Evolutionary conservation across 2,329 filamentous ascomycete genomes (phyloP).

Genomic region (Taxawa tesnikishii): DNA sequence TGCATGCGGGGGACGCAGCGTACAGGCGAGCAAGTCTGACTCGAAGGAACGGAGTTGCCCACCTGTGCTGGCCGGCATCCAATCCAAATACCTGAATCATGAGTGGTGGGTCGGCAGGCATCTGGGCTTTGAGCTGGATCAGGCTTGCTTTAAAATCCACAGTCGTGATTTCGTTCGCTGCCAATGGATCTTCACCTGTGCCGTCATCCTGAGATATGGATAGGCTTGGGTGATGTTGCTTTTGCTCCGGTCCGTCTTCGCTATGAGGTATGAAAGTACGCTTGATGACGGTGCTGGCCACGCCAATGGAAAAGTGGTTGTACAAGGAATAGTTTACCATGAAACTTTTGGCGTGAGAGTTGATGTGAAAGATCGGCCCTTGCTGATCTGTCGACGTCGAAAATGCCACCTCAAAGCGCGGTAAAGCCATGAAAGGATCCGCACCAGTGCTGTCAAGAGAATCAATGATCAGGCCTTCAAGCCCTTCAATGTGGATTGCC

Average conservation of each 20-base stretch:
- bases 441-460: slow-evolving; percentile 70
- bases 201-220: slow-evolving; percentile 1
- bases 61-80: slow-evolving; percentile 74
- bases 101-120: slow-evolving; percentile 80
- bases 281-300: slow-evolving; percentile 62
- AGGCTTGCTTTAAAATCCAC: slow-evolving; percentile 72
- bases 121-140: slow-evolving; percentile 75
- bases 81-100: slow-evolving; percentile 82
- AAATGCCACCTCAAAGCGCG: slow-evolving; percentile 75
- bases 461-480: slow-evolving; percentile 88
- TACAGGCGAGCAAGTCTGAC: slow-evolving; percentile 74
- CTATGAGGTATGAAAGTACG: slow-evolving; percentile 24
- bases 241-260: slow-evolving; percentile 1
- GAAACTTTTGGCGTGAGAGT: slow-evolving; percentile 67
- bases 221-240: slow-evolving; percentile 6
- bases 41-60: slow-evolving; percentile 70
- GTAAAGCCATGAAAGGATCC: slow-evolving; percentile 76
- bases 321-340: slow-evolving; percentile 85
- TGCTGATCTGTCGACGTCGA: slow-evolving; percentile 77
- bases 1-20: slow-evolving; percentile 71
- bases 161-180: slow-evolving; percentile 54
- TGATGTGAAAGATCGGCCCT: slow-evolving; percentile 77
- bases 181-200: slow-evolving; percentile 1
- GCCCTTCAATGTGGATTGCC: slow-evolving; percentile 64
- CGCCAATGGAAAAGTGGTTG: slow-evolving; percentile 77